Conservation (phyloP, 306 rosid species). For the Ochetophila trinervis region DNA sequence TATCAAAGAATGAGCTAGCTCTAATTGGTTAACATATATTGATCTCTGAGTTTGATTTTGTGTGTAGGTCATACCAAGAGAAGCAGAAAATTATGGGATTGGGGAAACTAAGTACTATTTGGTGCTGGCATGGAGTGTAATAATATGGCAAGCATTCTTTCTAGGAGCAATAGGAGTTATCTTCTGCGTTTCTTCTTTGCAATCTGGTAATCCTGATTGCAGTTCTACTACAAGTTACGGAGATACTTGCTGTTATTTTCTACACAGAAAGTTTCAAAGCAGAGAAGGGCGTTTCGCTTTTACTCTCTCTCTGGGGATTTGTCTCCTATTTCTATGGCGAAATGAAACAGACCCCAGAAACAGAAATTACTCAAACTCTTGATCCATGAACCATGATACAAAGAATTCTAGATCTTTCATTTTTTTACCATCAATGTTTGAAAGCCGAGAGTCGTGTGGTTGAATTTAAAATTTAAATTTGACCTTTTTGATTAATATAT, state of each 20-base stretch:
- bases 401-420: no score
- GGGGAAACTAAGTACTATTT: slow-evolving; percentile 60
- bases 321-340: slow-evolving; percentile 74
- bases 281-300: slow-evolving; percentile 58
- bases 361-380: slow-evolving; percentile 14
- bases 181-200: slow-evolving; percentile 61
- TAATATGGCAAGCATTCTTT: slow-evolving; percentile 72
- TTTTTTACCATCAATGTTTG: no score
- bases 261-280: slow-evolving; percentile 55
- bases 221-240: slow-evolving; percentile 49
- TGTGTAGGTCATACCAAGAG: slow-evolving; percentile 57
- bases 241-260: slow-evolving; percentile 59
- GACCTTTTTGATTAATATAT: no score
- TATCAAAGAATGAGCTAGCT: background rate
- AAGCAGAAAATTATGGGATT: slow-evolving; percentile 52
- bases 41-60: background rate
- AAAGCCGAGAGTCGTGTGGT: no score
- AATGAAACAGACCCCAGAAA: slow-evolving; percentile 28
- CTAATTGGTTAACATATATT: background rate
- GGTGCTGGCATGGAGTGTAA: slow-evolving; percentile 45
- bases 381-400: slow-evolving; percentile 5
- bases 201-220: slow-evolving; percentile 62
- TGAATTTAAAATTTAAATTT: no score
- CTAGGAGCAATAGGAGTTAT: slow-evolving; percentile 71
- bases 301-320: slow-evolving; percentile 68